Base-by-base conservation (phyloP, 2,329 filamentous ascomycete genomes). In the Ceratocystis papillata region DNA sequence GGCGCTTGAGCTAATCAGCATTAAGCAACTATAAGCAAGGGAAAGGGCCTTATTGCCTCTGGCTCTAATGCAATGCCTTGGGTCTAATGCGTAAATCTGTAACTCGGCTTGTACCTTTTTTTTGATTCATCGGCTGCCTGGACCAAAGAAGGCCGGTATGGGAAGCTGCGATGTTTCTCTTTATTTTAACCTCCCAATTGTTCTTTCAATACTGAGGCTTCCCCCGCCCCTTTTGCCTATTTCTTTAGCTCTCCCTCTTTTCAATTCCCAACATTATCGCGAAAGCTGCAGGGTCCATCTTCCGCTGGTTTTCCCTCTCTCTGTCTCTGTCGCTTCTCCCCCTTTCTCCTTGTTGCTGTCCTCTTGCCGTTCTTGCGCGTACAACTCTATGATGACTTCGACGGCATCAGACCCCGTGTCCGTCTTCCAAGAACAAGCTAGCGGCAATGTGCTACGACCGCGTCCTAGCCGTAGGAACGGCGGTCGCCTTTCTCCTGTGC, bases 381-480 rank as follows among this genome's bases (percentile, higher is more conserved):
- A 5, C 48, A 53, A 5, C 25, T 46, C 46, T 33, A 61, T 28
- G 15, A 67, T 67, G 65, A 61, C 61, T 28, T 67, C 65, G 62
- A 67, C 65, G 37, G 62, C 61, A 17, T 44, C 65, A 15, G 62
- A 64, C 5, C 44, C 65, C 25, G 37, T 55, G 30, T 37, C 61
- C 28, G 37, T 41, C 4, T 10, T 41, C 8, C 50, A 61, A 25
- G 61, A 67, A 45, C 48, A 57, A 12, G 41, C 65, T 20, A 62
- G 41, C 30, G 62, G 50, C 37, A 64, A 59, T 20, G 50, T 48
- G 17, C 17, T 67, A n/a, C 61, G 65, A 50, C 33, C 65, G 25
- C 65, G 65, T 46, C 41, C 55, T 3, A 62, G n/a, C 10, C 61
- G 62, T n/a, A 28, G 28, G 15, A 22, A 46, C 15, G 41, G n/a